phyloP scores from a whole-genome alignment of 495 filamentous ascomycete species.

The Aspergillus conjunctus region DNA sequence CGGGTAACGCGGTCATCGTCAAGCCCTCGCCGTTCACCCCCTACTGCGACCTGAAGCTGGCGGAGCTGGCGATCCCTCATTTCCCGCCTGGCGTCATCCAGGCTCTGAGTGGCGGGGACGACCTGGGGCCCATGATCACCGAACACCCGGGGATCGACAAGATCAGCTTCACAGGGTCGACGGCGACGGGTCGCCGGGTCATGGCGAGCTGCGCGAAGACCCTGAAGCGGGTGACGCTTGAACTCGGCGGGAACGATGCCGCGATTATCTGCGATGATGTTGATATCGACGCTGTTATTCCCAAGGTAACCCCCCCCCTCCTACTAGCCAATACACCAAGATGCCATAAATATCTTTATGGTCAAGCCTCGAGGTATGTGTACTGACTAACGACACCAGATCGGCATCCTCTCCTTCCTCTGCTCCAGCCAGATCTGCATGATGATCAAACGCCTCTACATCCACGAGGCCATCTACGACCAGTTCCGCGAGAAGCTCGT shows the following conservation, averaged over 20 bases:
- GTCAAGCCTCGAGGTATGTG: no score
- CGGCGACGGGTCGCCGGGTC: slow-evolving; percentile 64
- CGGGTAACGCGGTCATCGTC: slow-evolving; percentile 61
- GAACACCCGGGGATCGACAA: slow-evolving; percentile 64
- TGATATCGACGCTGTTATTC: slow-evolving; percentile 59
- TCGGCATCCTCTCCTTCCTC: slow-evolving; percentile 53
- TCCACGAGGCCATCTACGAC: slow-evolving; percentile 66
- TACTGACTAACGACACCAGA: no score
- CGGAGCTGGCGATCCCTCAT: slow-evolving; percentile 51
- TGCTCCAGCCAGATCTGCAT: slow-evolving; percentile 56
- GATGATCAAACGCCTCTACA: slow-evolving; percentile 63
- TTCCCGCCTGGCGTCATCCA: slow-evolving; percentile 70
- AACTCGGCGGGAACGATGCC: slow-evolving; percentile 67
- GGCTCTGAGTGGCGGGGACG: slow-evolving; percentile 66
- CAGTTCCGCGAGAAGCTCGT: slow-evolving; percentile 57
- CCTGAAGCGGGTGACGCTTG: slow-evolving; percentile 61
- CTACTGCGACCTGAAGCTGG: slow-evolving; percentile 64
- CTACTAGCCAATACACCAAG: not conserved
- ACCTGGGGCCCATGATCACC: slow-evolving; percentile 60
- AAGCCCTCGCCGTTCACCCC: slow-evolving; percentile 69
- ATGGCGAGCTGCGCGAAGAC: slow-evolving; percentile 62
- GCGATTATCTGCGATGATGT: slow-evolving; percentile 63
- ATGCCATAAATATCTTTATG: not conserved
- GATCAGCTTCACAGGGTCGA: slow-evolving; percentile 70
- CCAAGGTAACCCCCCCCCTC: slow-evolving; percentile 38